These are phyloP conservation scores for Rhodotorula sp. DNA, from an alignment of 1,284 basidiomycete genomes.

Conservation along the genomic window DNA sequence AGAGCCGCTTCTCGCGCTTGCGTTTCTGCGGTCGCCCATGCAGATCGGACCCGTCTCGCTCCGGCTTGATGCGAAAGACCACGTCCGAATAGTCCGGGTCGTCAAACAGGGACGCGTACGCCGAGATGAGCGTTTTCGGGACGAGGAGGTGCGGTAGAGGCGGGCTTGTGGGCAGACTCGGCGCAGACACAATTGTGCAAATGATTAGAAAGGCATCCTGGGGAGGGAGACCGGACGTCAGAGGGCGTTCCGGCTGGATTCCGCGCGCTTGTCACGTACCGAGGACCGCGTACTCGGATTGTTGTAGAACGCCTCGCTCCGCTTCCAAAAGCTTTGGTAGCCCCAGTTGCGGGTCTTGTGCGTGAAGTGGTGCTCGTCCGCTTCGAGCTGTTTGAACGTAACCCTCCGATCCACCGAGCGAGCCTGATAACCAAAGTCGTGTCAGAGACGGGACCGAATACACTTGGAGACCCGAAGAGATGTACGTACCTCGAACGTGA, in stretches of 20 bases:
- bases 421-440: slow-evolving; percentile 6
- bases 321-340: slow-evolving; percentile 34
- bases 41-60: slow-evolving; percentile 5
- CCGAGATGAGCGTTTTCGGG: slow-evolving; percentile 43
- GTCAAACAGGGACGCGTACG: slow-evolving; percentile 46
- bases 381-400: slow-evolving; percentile 48
- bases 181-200: slow-evolving; percentile 49
- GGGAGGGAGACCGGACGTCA: too few species aligned
- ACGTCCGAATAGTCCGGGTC: slow-evolving; percentile 46
- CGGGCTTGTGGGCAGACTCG: slow-evolving; percentile 28
- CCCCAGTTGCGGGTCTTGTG: slow-evolving; percentile 51
- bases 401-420: slow-evolving; percentile 36
- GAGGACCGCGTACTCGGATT: slow-evolving; percentile 32
- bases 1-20: slow-evolving; percentile 44
- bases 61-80: slow-evolving; percentile 43
- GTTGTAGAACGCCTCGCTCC: slow-evolving; percentile 47
- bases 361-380: slow-evolving; percentile 49
- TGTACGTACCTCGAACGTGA: slow-evolving; percentile 44
- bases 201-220: slow-evolving; percentile 49
- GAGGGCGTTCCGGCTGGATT: too few species aligned
- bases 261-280: slow-evolving; percentile 5
- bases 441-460: not conserved
- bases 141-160: slow-evolving; percentile 40
- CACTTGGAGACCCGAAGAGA: not conserved
- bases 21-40: not conserved